Conservation (phyloP, 2,329 filamentous ascomycete genomes). For the Trichophyton simii region DNA sequence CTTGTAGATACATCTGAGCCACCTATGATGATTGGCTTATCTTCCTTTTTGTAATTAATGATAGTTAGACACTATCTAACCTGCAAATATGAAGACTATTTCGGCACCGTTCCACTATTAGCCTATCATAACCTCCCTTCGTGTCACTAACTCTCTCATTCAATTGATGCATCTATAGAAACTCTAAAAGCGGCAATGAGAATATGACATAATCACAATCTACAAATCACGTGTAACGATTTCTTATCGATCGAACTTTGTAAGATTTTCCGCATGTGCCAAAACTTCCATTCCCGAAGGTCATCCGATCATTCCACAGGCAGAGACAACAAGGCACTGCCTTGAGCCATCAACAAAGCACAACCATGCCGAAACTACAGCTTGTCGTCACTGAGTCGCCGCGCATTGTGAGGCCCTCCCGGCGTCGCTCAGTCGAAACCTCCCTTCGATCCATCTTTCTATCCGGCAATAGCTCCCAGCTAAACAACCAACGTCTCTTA, state of each 20-base stretch:
- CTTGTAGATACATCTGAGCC: not conserved
- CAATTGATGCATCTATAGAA: not conserved
- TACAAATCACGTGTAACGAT: not conserved
- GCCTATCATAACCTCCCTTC: not conserved
- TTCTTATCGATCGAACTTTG: not conserved
- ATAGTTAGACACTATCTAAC: not conserved
- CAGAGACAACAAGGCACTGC: not conserved
- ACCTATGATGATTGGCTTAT: not conserved
- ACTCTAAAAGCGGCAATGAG: not conserved
- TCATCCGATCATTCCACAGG: not conserved
- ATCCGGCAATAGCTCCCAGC: not conserved
- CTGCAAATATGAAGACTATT: not conserved
- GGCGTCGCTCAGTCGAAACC: not conserved
- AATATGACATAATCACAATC: not conserved
- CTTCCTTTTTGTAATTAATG: not conserved
- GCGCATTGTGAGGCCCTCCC: constrained; percentile 25
- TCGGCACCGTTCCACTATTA: not conserved
- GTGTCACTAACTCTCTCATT: not conserved
- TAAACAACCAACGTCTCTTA: not conserved
- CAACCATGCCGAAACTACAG: constrained; percentile 31
- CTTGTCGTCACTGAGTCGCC: constrained; percentile 30
- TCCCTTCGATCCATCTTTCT: not conserved
- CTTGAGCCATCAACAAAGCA: not conserved
- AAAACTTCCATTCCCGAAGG: not conserved
- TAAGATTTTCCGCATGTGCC: not conserved